phyloP scores from a whole-genome alignment of 2,329 filamentous ascomycete species.

The Colletotrichum acutatum region DNA sequence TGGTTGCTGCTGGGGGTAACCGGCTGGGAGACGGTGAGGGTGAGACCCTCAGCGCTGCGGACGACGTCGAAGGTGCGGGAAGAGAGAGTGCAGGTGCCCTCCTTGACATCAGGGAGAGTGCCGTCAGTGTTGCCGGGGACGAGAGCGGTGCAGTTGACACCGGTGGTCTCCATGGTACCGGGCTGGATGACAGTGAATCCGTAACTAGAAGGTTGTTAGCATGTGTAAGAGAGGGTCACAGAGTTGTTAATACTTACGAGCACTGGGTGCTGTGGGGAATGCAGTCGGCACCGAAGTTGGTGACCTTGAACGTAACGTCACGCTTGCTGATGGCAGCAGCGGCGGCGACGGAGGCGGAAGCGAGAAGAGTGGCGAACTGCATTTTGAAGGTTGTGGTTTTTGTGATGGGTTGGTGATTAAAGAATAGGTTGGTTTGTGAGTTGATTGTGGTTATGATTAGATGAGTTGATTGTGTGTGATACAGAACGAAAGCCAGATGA shows the following conservation, averaged over 20 bases:
- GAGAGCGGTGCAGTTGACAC: conserved; percentile 39
- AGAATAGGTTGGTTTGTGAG: not conserved
- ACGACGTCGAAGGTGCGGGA: conserved; percentile 43
- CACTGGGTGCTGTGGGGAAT: conserved; percentile 43
- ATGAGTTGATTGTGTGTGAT: not conserved
- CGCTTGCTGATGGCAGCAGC: conserved; percentile 39
- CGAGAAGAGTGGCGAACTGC: conserved; percentile 40
- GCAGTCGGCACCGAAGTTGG: conserved; percentile 43
- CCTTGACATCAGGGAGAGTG: conserved; percentile 44
- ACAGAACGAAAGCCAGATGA: not conserved
- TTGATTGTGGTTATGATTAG: not conserved
- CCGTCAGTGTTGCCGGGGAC: conserved; percentile 37
- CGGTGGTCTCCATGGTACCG: conserved; percentile 41
- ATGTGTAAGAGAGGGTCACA: too few species aligned
- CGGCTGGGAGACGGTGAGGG: conserved; percentile 42
- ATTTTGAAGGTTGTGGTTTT: conserved; percentile 38
- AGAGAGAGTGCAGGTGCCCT: conserved; percentile 43
- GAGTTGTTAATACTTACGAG: conserved; percentile 35
- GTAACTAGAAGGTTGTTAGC: not conserved
- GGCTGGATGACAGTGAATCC: conserved; percentile 29
- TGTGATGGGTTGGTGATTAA: not conserved
- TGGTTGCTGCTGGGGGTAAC: conserved; percentile 41
- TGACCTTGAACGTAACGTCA: conserved; percentile 41
- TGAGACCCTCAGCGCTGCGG: conserved; percentile 39
- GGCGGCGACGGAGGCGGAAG: conserved; percentile 38